Base-by-base conservation (phyloP, 352 stramenopile species). In the Bremia lactucae region DNA sequence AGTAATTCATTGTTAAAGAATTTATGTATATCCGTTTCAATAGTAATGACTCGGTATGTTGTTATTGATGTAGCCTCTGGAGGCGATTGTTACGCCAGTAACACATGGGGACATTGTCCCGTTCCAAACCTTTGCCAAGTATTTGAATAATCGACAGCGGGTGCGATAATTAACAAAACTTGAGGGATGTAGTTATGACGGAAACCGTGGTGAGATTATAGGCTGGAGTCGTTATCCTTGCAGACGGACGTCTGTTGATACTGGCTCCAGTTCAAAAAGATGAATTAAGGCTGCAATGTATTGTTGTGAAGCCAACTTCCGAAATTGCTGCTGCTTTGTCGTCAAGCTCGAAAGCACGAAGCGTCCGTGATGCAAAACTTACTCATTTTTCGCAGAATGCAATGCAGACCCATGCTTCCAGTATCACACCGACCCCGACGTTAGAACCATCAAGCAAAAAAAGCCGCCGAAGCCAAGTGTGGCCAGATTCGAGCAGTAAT, bases 221-320 rank as follows among this genome's bases (percentile, higher is more conserved):
- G 74, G 74, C 74, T 48, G 74, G 74, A 6, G 74, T 85, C 1
- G 70, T 53, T 15, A 49, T 71, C 24, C 56, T 85, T n/a, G 31
- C 41, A 2, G 49, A 62, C 4, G 69, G 63, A 1, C 41, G 55
- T 8, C 42, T 87, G 20, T 54, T 85, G 54, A 44, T 87, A 18
- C 52, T 87, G 15, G 64, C 64, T 14, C 74, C 74, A 4, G 47
- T 85, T 4, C 35, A 54, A 5, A 52, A 67, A 14, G 51, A 56
- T 18, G 50, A 72, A 44, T 48, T 42, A 15, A 56, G 50, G 31
- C 46, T 87, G 7, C 65, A 68, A 11, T 85, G 72, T 36, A 44
- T 83, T 16, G 59, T 75, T 34, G 48, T 84, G 16, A 65, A 56
- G 29, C 20, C 50, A 4, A 49, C 19, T 13, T 4, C 14, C n/a